Base-by-base conservation (phyloP, 208 protist genomes). In the Strigomonas oncopelti region DNA sequence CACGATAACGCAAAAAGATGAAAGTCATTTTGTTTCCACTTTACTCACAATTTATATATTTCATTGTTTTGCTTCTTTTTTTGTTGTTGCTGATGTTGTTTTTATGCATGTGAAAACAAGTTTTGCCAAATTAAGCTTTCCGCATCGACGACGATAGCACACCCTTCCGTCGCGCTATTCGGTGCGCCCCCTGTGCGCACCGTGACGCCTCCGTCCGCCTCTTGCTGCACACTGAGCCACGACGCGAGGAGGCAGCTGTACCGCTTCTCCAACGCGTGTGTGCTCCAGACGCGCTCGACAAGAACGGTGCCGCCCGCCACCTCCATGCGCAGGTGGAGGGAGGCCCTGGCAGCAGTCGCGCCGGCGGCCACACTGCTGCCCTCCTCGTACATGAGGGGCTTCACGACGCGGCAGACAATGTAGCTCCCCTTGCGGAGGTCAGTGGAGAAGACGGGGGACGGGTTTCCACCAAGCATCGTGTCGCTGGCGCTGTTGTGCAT, bases 71-170 rank as follows among this genome's bases (percentile, higher is more conserved):
- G 56, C 31, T 67, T 58, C 54, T 55, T 67, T 24, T 53, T 45
- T 59, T 57, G 24, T 54, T 65, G 7, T 28, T 64, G 31, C 24
- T 5, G 25, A 13, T 25, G n/a, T 53, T 69, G n/a, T 38, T 8
- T 1, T 25, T 20, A n/a, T 25, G 24, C 13, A n/a, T 55, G 38
- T 27, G 18, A 29, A 57, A 27, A 61, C 53, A 59, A 77, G 51
- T 34, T 38, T 25, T 72, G 29, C 83, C 79, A 89, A 32, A 89
- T 32, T 0, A 81, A 38, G 48, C 55, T 68, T 59, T 89, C 83
- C 71, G 78, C 71, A 67, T 89, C 72, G 18, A 89, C 58, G 48
- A 88, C 64, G 0, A 48, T 20, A 14, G 16, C 42, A 20, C 42
- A 4, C 1, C 42, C 16, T 1, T 48, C 42, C 13, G 42, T 20